Conservation (phyloP, 768 basidiomycete genomes). For the Lactarius hatsudake region DNA sequence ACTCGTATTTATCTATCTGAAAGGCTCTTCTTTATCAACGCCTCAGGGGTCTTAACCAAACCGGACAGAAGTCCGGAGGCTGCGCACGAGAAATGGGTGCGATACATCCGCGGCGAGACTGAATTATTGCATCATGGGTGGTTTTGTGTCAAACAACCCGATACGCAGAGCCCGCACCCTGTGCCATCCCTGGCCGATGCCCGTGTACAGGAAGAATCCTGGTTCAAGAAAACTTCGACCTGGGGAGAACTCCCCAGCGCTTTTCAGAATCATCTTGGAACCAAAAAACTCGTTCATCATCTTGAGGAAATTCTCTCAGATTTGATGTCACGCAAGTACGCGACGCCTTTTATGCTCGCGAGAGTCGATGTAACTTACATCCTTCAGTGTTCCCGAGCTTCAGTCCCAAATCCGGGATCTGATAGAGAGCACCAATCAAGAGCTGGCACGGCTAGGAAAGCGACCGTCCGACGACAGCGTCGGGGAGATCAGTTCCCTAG, state of each 20-base stretch:
- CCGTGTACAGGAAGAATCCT: neutral
- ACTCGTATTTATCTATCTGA: neutral
- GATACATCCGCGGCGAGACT: neutral
- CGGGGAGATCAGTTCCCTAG: slow-evolving; percentile 46
- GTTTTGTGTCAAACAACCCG: slow-evolving; percentile 23
- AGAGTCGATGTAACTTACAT: neutral
- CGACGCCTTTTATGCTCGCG: neutral
- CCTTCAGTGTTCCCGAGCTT: slow-evolving; percentile 56
- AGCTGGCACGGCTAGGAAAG: slow-evolving; percentile 38
- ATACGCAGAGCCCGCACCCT: slow-evolving; percentile 3
- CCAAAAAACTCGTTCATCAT: slow-evolving; percentile 1
- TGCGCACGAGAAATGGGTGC: slow-evolving; percentile 29
- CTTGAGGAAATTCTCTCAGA: slow-evolving; percentile 17
- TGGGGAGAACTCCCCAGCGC: slow-evolving; percentile 3
- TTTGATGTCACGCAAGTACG: slow-evolving; percentile 1
- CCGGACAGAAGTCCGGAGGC: slow-evolving; percentile 32
- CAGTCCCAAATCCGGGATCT: slow-evolving; percentile 47
- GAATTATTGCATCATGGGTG: slow-evolving; percentile 15
- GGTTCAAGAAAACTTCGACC: neutral
- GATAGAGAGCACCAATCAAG: slow-evolving; percentile 35
- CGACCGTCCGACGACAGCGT: slow-evolving; percentile 53
- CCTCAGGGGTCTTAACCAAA: slow-evolving; percentile 35
- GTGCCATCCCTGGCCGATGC: neutral
- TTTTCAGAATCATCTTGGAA: neutral
- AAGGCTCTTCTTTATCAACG: slow-evolving; percentile 9